Conservation (phyloP, 257 asterid genomes). For the Ligustrum vulgare region DNA sequence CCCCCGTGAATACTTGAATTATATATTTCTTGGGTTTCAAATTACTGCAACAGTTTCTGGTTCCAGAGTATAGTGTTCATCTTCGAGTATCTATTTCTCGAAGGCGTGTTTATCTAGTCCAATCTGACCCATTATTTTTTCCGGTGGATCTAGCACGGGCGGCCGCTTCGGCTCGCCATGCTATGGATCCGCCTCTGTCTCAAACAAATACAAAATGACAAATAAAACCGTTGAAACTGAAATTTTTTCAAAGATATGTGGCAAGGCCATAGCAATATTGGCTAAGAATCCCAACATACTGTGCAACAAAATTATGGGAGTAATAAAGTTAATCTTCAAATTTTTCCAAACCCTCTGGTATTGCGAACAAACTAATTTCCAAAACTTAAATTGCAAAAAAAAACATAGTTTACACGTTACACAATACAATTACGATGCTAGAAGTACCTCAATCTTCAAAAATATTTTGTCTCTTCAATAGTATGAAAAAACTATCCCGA, state of each 20-base stretch:
- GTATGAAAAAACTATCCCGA: neutral
- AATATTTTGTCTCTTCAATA: neutral
- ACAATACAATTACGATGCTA: neutral
- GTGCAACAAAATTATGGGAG: neutral
- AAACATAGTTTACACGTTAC: neutral
- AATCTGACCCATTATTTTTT: no score
- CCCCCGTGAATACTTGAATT: no score
- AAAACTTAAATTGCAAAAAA: neutral
- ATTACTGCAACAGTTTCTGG: no score
- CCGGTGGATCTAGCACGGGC: no score
- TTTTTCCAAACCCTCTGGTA: neutral
- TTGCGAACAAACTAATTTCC: neutral
- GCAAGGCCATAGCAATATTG: neutral
- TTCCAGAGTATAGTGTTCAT: no score
- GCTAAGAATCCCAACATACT: neutral
- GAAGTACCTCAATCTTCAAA: conserved; percentile 21
- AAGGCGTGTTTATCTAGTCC: no score
- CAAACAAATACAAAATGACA: neutral
- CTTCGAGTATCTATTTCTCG: no score
- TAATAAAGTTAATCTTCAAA: neutral
- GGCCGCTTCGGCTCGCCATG: no score
- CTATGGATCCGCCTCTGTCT: no score
- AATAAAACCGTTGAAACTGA: neutral
- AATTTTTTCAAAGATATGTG: neutral
- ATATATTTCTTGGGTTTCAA: no score